Conservation (phyloP, 2,329 filamentous ascomycete species). For the Penicillium aurantiogriseum region DNA sequence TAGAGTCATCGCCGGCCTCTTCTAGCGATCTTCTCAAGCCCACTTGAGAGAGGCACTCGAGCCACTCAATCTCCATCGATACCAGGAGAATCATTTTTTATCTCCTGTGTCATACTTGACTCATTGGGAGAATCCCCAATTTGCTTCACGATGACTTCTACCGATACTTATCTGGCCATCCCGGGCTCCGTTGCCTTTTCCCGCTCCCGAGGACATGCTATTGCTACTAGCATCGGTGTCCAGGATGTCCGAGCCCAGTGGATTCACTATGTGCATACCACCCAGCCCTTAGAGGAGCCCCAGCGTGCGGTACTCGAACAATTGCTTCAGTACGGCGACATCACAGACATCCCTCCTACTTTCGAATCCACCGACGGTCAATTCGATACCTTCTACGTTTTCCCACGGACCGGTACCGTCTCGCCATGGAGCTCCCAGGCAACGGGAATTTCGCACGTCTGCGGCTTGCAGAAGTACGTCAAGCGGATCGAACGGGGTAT, state of each 20-base stretch:
- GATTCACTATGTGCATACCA: constrained; percentile 65
- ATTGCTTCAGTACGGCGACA: constrained; percentile 61
- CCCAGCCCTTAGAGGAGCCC: constrained; percentile 46
- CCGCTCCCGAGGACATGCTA: constrained; percentile 44
- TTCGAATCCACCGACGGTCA: constrained; percentile 51
- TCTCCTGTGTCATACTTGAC: constrained; percentile 7
- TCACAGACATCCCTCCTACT: constrained; percentile 46
- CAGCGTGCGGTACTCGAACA: constrained; percentile 57
- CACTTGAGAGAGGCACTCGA: constrained; percentile 26
- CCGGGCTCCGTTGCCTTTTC: constrained; percentile 47
- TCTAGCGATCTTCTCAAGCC: constrained; percentile 23
- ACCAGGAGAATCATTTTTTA: constrained; percentile 16
- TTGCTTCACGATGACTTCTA: constrained; percentile 34
- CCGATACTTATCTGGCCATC: constrained; percentile 37
- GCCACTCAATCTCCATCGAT: constrained; percentile 22
- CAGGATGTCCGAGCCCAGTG: constrained; percentile 48
- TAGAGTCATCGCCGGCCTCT: constrained; percentile 25
- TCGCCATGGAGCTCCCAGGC: constrained; percentile 98
- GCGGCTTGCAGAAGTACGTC: constrained; percentile 69
- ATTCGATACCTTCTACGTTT: constrained; percentile 66
- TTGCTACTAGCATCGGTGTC: constrained; percentile 45
- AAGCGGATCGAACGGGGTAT: constrained; percentile 85
- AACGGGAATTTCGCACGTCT: constrained; percentile 89
- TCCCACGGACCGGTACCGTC: constrained; percentile 75
- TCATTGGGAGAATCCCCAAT: constrained; percentile 11